Evolutionary conservation across 805 yeast genomes (phyloP), one percentile per base, ranked within the genome.

Genomic region (Cyberlindnera bimundalis): DNA sequence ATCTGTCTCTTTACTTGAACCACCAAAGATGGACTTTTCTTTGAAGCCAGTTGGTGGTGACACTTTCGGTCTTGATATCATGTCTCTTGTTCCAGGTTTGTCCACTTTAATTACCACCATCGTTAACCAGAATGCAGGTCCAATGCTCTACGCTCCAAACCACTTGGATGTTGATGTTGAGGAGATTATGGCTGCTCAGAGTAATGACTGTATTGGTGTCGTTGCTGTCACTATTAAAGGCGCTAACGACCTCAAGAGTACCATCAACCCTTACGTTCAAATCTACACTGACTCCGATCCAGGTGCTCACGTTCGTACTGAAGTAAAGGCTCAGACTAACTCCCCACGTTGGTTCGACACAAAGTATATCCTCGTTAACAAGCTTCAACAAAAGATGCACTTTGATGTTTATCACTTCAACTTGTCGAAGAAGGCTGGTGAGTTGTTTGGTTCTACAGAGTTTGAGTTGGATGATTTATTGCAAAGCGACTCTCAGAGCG

Each of bases 21-120:
- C 91, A 15, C 93, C 93, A 28, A 70, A 73, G 23, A 82, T 85
- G 56, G 90, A 82, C 57, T 85, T 84, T 59, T 82, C 79, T 16
- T 74, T 85, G 68, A 85, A 85, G 59, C 95, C 95, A 9, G 83
- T 85, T 39, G 93, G 93, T 60, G 93, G 95, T 65, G 91, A 85
- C 59, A 81, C 90, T n/a, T 72, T 85, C 45, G 95, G 95, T 46
- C 57, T 85, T 32, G 95, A 85, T 65, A 76, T 85, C 51, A 85
- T 85, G 95, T 79, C 90, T 3, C 71, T 84, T 52, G 73, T 85
- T 48, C 95, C 95, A 4, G 93, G 93, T 47, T 74, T 85, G 56
- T 73, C 86, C 18, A 68, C 79, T 3, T 79, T 84, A 55, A 89
- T 85, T 39, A 84, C 81, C 47, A 70, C 74, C 17, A 70, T 81